phyloP scores from a whole-genome alignment of 345 rosid species.

The Turritis glabra region DNA sequence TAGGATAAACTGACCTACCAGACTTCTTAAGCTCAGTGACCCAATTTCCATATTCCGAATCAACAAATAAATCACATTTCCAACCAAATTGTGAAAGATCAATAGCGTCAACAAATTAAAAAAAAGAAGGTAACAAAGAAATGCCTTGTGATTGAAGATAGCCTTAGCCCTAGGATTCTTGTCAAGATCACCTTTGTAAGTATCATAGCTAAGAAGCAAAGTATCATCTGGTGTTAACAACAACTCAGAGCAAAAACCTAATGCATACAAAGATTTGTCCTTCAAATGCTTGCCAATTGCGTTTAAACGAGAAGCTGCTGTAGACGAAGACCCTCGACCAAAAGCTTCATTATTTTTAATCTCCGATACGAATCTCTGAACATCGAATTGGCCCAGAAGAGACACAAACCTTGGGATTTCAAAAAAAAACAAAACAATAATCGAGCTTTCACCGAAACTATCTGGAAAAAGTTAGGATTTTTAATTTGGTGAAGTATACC shows the following conservation, averaged over 20 bases:
- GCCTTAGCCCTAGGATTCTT: conserved; percentile 67
- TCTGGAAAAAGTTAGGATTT: not conserved
- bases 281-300: conserved; percentile 42
- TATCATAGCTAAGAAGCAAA: conserved; percentile 61
- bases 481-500: conserved; percentile 43
- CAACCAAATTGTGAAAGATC: not conserved
- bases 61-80: not conserved
- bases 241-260: conserved; percentile 75
- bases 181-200: conserved; percentile 42
- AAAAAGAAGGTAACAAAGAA: conserved; percentile 7
- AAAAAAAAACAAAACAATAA: not conserved
- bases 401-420: conserved; percentile 56
- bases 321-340: conserved; percentile 32
- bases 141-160: conserved; percentile 65
- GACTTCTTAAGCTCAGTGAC: not conserved
- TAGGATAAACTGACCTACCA: not conserved
- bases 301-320: conserved; percentile 37
- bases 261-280: conserved; percentile 73
- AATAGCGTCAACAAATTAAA: not conserved
- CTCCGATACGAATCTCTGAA: conserved; percentile 61
- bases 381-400: conserved; percentile 78
- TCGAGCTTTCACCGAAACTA: not conserved
- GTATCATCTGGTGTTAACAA: conserved; percentile 65
- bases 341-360: conserved; percentile 36
- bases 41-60: not conserved